phyloP scores from a whole-genome alignment of 1,139 yeast genomes.

The Protomyces macrosporus region DNA sequence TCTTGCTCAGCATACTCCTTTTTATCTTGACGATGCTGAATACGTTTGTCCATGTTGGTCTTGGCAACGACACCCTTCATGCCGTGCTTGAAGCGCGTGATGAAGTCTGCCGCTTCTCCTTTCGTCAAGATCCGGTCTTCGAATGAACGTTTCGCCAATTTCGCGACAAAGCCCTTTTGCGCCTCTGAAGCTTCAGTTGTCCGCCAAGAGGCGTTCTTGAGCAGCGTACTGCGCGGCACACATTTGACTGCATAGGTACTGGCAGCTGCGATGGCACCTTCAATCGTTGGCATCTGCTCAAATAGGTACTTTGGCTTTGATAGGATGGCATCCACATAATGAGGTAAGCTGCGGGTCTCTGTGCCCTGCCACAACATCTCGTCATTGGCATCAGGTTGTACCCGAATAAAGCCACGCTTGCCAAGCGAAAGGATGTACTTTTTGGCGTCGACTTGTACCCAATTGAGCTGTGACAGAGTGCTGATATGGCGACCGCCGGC shows the following conservation, averaged over 20 bases:
- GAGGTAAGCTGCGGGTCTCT: conserved; percentile 8
- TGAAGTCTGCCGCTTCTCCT: conserved; percentile 28
- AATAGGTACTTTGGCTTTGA: conserved; percentile 27
- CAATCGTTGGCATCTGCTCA: conserved; percentile 27
- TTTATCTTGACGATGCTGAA: conserved; percentile 1
- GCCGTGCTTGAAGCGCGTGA: conserved; percentile 27
- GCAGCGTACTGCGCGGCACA: conserved; percentile 29
- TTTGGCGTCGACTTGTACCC: conserved; percentile 18
- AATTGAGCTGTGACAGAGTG: conserved; percentile 7
- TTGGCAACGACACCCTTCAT: conserved; percentile 16
- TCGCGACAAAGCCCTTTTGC: conserved; percentile 29
- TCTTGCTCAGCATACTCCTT: not conserved
- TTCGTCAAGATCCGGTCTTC: conserved; percentile 18
- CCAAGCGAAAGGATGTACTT: conserved; percentile 16
- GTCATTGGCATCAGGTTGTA: not conserved
- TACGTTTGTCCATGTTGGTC: conserved; percentile 1
- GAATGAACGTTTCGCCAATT: conserved; percentile 2
- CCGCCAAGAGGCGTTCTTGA: conserved; percentile 34
- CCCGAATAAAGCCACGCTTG: conserved; percentile 8
- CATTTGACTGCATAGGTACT: conserved; percentile 31
- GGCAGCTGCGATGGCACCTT: conserved; percentile 34
- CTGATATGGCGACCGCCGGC: conserved; percentile 7
- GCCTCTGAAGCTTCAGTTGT: conserved; percentile 29
- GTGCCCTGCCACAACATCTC: conserved; percentile 8
- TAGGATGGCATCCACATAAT: conserved; percentile 9